A percentile compares a stretch with the other conserved stretches of the same genome.
Conservation (phyloP, 257 asterid genomes). For the Schizonepeta tenuifolia region DNA sequence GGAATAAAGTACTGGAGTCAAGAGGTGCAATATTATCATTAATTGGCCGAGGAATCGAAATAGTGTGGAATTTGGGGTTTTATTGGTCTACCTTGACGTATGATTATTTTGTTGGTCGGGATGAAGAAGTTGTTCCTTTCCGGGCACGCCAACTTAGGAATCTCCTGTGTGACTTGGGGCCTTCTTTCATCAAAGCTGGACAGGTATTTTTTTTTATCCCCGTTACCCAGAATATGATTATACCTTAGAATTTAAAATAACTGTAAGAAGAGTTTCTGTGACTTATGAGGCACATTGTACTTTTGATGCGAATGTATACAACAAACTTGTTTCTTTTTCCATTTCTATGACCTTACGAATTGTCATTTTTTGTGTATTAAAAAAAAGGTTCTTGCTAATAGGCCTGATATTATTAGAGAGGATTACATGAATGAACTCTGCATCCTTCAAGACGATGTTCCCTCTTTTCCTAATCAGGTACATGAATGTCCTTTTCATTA, state of each 20-base stretch:
- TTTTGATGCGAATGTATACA: slow-evolving; percentile 1
- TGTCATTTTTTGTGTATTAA: background rate
- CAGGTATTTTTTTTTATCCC: slow-evolving; percentile 59
- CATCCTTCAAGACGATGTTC: slow-evolving; percentile 99
- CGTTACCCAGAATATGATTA: background rate
- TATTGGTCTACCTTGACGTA: slow-evolving; percentile 87
- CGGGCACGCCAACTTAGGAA: slow-evolving; percentile 97
- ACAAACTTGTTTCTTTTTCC: background rate
- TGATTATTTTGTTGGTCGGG: slow-evolving; percentile 88
- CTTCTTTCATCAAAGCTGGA: slow-evolving; percentile 99
- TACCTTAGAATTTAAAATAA: slow-evolving; percentile 3
- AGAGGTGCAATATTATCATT: slow-evolving; percentile 84
- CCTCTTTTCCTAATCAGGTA: slow-evolving; percentile 97
- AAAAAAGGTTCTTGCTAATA: slow-evolving; percentile 88
- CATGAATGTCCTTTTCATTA: slow-evolving; percentile 36
- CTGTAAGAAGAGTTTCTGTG: background rate
- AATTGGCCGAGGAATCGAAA: slow-evolving; percentile 89
- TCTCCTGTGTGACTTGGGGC: slow-evolving; percentile 94
- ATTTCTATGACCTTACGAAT: background rate
- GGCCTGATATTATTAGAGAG: slow-evolving; percentile 98
- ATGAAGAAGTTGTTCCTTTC: slow-evolving; percentile 97
- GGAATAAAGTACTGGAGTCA: slow-evolving; percentile 87
- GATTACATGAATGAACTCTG: slow-evolving; percentile 99
- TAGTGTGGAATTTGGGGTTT: slow-evolving; percentile 93
- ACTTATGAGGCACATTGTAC: background rate